Evolutionary conservation across 2,329 filamentous ascomycete genomes (phyloP).

Genomic region (Neofusicoccum sp.): DNA sequence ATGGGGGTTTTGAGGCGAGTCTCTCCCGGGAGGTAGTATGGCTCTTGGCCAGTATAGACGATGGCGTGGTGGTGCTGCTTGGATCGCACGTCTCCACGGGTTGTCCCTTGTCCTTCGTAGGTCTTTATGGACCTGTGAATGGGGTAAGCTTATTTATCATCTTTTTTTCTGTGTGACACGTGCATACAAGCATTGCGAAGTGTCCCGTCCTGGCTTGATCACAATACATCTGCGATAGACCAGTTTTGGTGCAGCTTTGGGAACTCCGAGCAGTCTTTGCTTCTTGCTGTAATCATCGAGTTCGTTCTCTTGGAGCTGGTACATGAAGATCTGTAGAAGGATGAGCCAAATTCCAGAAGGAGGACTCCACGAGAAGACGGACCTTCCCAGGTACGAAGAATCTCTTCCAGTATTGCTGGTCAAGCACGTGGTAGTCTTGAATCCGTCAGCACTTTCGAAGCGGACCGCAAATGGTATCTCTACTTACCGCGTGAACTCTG

Average conservation of each 20-base stretch:
- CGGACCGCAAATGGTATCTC: no score
- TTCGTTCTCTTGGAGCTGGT: neutral
- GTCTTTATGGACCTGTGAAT: neutral
- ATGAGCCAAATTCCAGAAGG: no score
- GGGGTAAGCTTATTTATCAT: no score
- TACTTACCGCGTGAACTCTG: conserved; percentile 3
- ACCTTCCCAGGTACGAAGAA: conserved; percentile 4
- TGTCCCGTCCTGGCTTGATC: neutral
- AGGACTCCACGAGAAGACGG: neutral
- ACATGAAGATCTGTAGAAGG: neutral
- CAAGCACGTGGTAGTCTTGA: neutral
- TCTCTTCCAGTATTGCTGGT: neutral
- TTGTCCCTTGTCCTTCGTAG: neutral
- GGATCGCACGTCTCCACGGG: neutral
- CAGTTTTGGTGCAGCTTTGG: neutral
- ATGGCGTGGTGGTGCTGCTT: conserved; percentile 3
- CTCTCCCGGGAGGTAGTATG: neutral
- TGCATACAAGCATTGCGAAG: conserved; percentile 1
- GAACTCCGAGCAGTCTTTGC: neutral
- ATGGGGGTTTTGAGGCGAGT: neutral
- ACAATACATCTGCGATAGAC: conserved; percentile 3
- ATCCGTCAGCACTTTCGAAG: neutral
- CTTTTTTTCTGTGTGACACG: neutral
- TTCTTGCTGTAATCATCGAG: neutral
- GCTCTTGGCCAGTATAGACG: neutral